phyloP scores from a whole-genome alignment of 768 basidiomycete genomes.

The Amanita thiersii region DNA sequence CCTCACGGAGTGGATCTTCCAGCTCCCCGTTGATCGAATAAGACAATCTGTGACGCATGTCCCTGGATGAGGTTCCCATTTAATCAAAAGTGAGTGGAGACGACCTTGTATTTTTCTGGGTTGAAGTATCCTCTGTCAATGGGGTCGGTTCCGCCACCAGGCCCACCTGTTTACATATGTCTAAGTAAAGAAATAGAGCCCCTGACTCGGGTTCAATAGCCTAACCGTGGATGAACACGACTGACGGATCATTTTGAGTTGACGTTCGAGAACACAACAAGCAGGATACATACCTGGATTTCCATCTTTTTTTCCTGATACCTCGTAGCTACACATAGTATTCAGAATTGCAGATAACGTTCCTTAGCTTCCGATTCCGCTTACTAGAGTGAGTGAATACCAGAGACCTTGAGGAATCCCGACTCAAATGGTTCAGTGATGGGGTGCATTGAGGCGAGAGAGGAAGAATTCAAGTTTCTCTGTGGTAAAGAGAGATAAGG shows the following conservation, averaged over 20 bases:
- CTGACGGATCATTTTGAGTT: constrained; percentile 23
- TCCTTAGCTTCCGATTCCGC: constrained; percentile 7
- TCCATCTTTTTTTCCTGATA: constrained; percentile 73
- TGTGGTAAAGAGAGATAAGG: too few species aligned
- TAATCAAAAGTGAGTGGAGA: not conserved
- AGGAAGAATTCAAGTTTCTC: not conserved
- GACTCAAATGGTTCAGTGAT: constrained; percentile 55
- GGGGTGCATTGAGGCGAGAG: constrained; percentile 48
- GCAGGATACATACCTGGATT: constrained; percentile 47
- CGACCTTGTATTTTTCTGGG: constrained; percentile 75
- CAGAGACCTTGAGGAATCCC: constrained; percentile 63
- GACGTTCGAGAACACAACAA: not conserved
- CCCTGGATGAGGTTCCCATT: not conserved
- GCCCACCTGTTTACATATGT: constrained; percentile 47
- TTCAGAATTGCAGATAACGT: not conserved
- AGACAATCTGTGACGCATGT: constrained; percentile 48
- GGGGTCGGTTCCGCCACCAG: constrained; percentile 66
- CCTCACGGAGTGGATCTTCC: constrained; percentile 77
- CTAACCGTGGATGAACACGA: constrained; percentile 74
- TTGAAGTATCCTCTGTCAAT: constrained; percentile 78
- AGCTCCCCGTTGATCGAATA: constrained; percentile 86
- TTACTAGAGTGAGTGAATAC: constrained; percentile 72
- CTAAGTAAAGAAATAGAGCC: constrained; percentile 4
- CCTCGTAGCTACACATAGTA: constrained; percentile 55
- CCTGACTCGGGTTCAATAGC: constrained; percentile 1